phyloP scores from a whole-genome alignment of 2,329 filamentous ascomycete species.

The Fusarium tanahbumbuense region DNA sequence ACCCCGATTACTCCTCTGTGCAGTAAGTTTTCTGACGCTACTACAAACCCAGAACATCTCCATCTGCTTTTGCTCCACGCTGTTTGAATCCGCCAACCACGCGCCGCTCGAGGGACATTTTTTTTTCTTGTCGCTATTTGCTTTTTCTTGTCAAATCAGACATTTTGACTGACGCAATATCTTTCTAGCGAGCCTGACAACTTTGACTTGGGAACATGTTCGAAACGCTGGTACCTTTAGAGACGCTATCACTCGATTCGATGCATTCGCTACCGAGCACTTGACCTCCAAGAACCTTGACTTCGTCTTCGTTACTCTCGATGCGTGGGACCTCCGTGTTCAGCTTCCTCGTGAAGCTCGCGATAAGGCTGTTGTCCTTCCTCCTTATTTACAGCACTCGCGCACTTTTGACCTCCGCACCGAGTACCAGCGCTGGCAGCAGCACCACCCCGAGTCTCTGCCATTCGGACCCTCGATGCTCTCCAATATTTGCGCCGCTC shows the following conservation, averaged over 20 bases:
- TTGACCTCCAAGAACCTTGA: constrained; percentile 91
- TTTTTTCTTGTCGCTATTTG: neutral
- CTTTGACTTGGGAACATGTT: constrained; percentile 98
- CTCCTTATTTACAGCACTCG: constrained; percentile 96
- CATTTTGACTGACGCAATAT: constrained; percentile 34
- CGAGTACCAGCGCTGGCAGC: constrained; percentile 98
- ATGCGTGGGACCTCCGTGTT: constrained; percentile 97
- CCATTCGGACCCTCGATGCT: constrained; percentile 96
- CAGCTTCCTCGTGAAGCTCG: constrained; percentile 97
- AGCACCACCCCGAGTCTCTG: constrained; percentile 96
- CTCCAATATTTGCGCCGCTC: constrained; percentile 96
- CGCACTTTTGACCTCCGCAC: constrained; percentile 96
- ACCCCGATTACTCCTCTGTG: constrained; percentile 98
- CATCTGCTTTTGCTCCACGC: constrained; percentile 37
- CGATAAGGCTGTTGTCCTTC: constrained; percentile 96
- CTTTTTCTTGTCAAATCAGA: constrained; percentile 8
- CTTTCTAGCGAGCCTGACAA: constrained; percentile 87
- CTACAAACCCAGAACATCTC: constrained; percentile 27
- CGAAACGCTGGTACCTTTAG: constrained; percentile 97
- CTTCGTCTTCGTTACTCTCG: constrained; percentile 97
- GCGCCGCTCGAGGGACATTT: constrained; percentile 21
- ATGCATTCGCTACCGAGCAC: constrained; percentile 92
- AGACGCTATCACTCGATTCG: constrained; percentile 95
- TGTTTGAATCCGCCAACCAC: constrained; percentile 30
- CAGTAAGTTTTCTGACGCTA: constrained; percentile 75